phyloP scores from a whole-genome alignment of 1,284 basidiomycete species.

The Sporisorium sorghi region DNA sequence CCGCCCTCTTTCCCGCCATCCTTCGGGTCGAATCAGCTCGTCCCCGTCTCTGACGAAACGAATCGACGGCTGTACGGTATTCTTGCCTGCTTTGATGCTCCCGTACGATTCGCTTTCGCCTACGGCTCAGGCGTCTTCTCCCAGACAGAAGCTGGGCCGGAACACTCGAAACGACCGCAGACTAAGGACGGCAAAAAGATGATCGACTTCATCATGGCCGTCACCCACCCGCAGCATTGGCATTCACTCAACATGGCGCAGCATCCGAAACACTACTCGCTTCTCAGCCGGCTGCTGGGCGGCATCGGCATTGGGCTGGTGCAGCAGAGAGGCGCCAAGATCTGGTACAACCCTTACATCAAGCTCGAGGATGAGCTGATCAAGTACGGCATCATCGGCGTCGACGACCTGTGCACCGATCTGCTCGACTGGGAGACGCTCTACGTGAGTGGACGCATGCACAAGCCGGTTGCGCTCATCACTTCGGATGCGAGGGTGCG shows the following conservation, averaged over 20 bases:
- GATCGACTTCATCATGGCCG: slow-evolving; percentile 95
- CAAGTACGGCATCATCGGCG: slow-evolving; percentile 97
- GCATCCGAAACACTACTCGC: slow-evolving; percentile 87
- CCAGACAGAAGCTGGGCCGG: slow-evolving; percentile 77
- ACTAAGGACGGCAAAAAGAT: slow-evolving; percentile 72
- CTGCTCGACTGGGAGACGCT: slow-evolving; percentile 91
- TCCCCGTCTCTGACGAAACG: slow-evolving; percentile 45
- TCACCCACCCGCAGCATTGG: slow-evolving; percentile 89
- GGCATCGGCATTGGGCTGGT: slow-evolving; percentile 80
- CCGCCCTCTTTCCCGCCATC: slow-evolving; percentile 50
- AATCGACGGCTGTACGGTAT: slow-evolving; percentile 40
- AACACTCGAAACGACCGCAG: slow-evolving; percentile 69
- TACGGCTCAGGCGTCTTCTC: slow-evolving; percentile 94
- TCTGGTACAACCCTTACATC: slow-evolving; percentile 76
- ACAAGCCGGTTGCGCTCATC: slow-evolving; percentile 78
- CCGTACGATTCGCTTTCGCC: slow-evolving; percentile 90
- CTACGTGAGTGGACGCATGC: slow-evolving; percentile 94
- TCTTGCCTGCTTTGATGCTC: slow-evolving; percentile 75
- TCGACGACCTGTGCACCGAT: slow-evolving; percentile 88
- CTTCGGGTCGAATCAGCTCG: slow-evolving; percentile 61
- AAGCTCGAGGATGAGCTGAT: slow-evolving; percentile 75
- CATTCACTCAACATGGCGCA: slow-evolving; percentile 94
- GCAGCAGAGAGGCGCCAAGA: slow-evolving; percentile 83
- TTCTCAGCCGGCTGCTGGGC: slow-evolving; percentile 84
- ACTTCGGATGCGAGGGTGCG: slow-evolving; percentile 83